Conservation (phyloP, 306 rosid species). For the Purshia tridentata region DNA sequence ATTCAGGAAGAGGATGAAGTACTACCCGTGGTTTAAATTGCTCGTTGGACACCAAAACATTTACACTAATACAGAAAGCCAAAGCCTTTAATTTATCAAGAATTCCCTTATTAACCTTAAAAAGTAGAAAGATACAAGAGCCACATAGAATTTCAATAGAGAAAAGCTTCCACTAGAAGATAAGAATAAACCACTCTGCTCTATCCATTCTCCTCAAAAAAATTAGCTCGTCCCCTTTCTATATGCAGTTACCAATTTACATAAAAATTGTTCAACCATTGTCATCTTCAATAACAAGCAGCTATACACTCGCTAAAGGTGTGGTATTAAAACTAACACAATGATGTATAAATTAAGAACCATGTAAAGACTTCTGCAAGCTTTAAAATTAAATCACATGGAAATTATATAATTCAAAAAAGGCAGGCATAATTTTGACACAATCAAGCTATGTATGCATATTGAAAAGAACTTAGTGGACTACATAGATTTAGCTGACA, state of each 20-base stretch:
- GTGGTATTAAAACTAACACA: neutral
- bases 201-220: neutral
- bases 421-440: neutral
- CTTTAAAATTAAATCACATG: neutral
- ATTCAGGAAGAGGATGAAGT: neutral
- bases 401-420: neutral
- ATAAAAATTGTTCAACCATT: neutral
- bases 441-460: neutral
- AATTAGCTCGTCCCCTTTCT: neutral
- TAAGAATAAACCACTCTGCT: neutral
- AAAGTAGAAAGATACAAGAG: no score
- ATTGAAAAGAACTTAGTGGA: no score
- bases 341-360: neutral
- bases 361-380: neutral
- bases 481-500: neutral
- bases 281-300: neutral
- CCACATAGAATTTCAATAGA: no score
- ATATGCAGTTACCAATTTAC: neutral
- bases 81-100: neutral
- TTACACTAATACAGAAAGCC: neutral
- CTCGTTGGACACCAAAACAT: neutral
- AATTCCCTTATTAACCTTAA: neutral
- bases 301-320: neutral
- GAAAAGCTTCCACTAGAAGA: no score
- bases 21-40: neutral